Evolutionary conservation across 805 yeast genomes (phyloP), one percentile per base, ranked within the genome.

Genomic region (Cyberlindnera suaveolens): DNA sequence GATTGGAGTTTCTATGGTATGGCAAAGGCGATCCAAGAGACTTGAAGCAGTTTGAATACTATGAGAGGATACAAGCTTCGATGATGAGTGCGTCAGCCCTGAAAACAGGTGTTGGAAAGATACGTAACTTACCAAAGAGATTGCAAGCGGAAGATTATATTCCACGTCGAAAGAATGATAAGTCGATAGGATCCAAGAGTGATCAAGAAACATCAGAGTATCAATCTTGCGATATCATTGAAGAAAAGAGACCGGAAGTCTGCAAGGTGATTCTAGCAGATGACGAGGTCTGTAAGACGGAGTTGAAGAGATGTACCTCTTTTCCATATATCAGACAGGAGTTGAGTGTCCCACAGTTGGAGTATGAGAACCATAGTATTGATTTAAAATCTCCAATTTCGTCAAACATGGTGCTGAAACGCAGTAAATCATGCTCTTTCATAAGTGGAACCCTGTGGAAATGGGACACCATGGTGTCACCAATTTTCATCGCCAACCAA

Each of bases 11-110:
- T 42, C 49, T 76, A 15, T 80, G 81, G 77, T 63, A 62, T 36
- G 77, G 74, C 4, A 74, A 72, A 51, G 83, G 80, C 5, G 57
- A 62, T 36, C 61, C 64, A 23, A 55, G 65, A 15, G 66, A 68
- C 38, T 39, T 66, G 14, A 57, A 54, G 37, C 52, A 51, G 15
- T 58, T 54, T 40, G 55, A 53, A 16, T 43, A 48, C 26, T 44
- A 44, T 31, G 38, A 39, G 15, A 35, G 33, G 33, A 23, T 39
- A 11, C 37, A 43, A 15, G 37, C 44, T 11, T 32, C 46, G 5
- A 38, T 43, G 37, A 39, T 38, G 32, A 36, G 48, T 16, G 23
- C 52, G 2, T 50, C 55, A 2, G 45, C 57, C 9, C 30, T 57
- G 19, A 49, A 48, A 19, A 51, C 56, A 8, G 57, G 63, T 15